Conservation (phyloP, 2,329 filamentous ascomycete genomes). For the Macrophomina pseudophaseolina region DNA sequence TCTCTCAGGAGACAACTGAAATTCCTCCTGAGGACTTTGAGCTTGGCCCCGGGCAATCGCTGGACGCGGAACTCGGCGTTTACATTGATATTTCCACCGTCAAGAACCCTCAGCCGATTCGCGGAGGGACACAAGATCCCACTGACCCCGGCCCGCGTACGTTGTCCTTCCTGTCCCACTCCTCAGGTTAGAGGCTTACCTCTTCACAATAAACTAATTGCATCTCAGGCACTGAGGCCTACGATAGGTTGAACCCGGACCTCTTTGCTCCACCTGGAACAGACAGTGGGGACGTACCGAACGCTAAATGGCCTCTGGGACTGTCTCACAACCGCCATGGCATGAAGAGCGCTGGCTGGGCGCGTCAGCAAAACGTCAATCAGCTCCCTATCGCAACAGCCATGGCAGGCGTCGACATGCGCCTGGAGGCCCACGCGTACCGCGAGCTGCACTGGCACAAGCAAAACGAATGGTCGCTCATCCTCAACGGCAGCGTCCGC, state of each 20-base stretch:
- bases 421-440: slow-evolving; percentile 55
- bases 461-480: slow-evolving; percentile 58
- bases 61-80: slow-evolving; percentile 44
- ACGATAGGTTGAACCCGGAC: slow-evolving; percentile 49
- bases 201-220: too few relatives aligned
- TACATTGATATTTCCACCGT: slow-evolving; percentile 46
- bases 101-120: slow-evolving; percentile 49
- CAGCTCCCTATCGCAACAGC: slow-evolving; percentile 46
- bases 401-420: slow-evolving; percentile 53
- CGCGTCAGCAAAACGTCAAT: slow-evolving; percentile 47
- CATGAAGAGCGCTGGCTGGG: slow-evolving; percentile 46
- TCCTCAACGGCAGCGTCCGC: slow-evolving; percentile 60
- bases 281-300: slow-evolving; percentile 45
- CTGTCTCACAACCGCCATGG: slow-evolving; percentile 49
- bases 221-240: slow-evolving; percentile 35
- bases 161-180: not conserved
- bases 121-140: slow-evolving; percentile 42
- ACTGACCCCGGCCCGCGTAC: slow-evolving; percentile 46
- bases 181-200: too few relatives aligned
- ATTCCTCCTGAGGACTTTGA: slow-evolving; percentile 44
- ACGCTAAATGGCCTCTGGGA: slow-evolving; percentile 51
- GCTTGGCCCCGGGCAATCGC: slow-evolving; percentile 43
- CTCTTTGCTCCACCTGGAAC: slow-evolving; percentile 46
- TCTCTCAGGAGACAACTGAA: slow-evolving; percentile 39
- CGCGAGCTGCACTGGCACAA: slow-evolving; percentile 70